Base-by-base conservation (phyloP, 257 asterid genomes). In the Ballota nigra region DNA sequence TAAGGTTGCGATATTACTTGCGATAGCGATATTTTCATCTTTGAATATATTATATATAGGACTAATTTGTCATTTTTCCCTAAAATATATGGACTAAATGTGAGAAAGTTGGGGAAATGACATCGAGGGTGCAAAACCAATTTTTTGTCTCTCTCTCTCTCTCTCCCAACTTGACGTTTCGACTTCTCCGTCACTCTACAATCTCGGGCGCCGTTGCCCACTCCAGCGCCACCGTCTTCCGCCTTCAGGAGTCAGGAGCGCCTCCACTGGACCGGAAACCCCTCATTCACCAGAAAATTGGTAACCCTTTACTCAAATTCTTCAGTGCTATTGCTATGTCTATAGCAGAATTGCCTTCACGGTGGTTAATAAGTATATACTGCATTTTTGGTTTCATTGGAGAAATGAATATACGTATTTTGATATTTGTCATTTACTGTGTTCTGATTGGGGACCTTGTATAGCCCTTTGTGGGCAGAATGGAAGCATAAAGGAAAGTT, bases 191-290 rank as follows among this genome's bases (percentile, higher is more conserved):
- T 15, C 60, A 5, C 45, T 47, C 28, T 3, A 52, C 41, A 28
- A 10, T 40, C 15, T n/a, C 19, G 11, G 38, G 51, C 36, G 56
- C 65, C 57, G 47, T 6, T 29, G 64, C 41, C 69, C 41, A 33
- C 64, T 51, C 45, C 63, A 47, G 76, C 47, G 63, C 18, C 70
- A 0, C 70, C 63, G 69, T 31, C 23, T 24, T 45, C 69, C 59
- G 60, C 60, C 47, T 40, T 18, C 24, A 53, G 76, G 28, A 61
- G 22, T 31, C 53, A 19, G 53, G 26, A 29, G 18, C 29, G 45
- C 34, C 31, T 10, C 70, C 49, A 9, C 70, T 33, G 38, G 29
- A 45, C 40, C 40, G 16, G 16, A 8, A 51, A 20, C 20, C 61
- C 19, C 72, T 4, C 51, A 58, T 43, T 23, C 45, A 6, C 57